Conservation (phyloP, 805 yeast genomes). For the Danielia oregonensis region DNA sequence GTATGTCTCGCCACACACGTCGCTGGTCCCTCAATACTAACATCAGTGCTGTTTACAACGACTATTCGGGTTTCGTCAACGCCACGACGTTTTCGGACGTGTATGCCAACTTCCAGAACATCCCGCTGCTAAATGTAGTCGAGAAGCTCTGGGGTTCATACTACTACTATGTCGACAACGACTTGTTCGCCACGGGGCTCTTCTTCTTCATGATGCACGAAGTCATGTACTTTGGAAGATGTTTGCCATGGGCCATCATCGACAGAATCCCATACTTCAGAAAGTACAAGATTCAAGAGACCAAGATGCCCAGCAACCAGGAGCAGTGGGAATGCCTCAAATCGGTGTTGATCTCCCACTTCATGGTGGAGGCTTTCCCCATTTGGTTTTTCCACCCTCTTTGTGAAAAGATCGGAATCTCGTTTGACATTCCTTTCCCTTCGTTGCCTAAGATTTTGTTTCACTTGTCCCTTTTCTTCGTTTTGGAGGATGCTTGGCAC, state of each 20-base stretch:
- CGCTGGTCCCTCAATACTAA: conserved; percentile 10
- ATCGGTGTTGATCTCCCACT: conserved; percentile 79
- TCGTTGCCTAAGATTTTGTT: conserved; percentile 48
- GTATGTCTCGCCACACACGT: conserved; percentile 7
- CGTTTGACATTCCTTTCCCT: conserved; percentile 84
- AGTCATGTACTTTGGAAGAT: conserved; percentile 84
- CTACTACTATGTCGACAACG: conserved; percentile 82
- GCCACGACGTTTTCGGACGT: conserved; percentile 27
- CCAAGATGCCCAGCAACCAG: conserved; percentile 69
- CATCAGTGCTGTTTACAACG: conserved; percentile 29
- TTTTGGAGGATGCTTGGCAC: conserved; percentile 94
- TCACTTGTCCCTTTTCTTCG: conserved; percentile 76
- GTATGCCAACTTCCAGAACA: conserved; percentile 25
- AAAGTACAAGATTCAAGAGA: conserved; percentile 84
- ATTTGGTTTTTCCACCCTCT: conserved; percentile 97
- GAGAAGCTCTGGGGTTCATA: conserved; percentile 88
- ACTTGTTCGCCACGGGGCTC: conserved; percentile 86
- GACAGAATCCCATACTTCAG: conserved; percentile 84
- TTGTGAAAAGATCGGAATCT: conserved; percentile 76
- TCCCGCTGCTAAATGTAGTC: conserved; percentile 31
- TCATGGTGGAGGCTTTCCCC: conserved; percentile 91
- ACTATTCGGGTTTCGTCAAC: conserved; percentile 31
- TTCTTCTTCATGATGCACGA: conserved; percentile 83
- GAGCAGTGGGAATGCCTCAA: conserved; percentile 94
- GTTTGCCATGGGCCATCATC: conserved; percentile 87